phyloP scores from a whole-genome alignment of 208 protist genomes.

The Angomonas deanei region DNA sequence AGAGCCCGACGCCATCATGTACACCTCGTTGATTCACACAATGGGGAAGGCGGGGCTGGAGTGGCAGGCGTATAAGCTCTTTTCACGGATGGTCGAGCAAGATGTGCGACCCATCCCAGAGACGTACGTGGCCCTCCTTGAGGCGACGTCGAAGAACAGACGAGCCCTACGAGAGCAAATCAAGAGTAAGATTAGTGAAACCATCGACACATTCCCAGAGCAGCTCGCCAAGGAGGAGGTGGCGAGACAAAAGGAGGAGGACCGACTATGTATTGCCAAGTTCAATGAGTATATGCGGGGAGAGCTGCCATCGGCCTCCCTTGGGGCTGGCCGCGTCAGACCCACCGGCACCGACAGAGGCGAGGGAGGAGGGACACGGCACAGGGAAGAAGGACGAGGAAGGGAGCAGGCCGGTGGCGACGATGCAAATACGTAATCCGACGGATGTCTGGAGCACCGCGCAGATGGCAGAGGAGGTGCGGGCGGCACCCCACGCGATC shows the following conservation, averaged over 20 bases:
- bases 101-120: slow-evolving; percentile 81
- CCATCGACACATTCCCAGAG: slow-evolving; percentile 62
- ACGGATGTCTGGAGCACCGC: slow-evolving; percentile 74
- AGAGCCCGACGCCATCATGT: slow-evolving; percentile 88
- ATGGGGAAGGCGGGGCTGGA: slow-evolving; percentile 85
- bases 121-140: slow-evolving; percentile 83
- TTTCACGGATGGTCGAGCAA: slow-evolving; percentile 89
- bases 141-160: slow-evolving; percentile 65
- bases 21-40: slow-evolving; percentile 87
- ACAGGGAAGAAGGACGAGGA: background rate
- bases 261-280: slow-evolving; percentile 64
- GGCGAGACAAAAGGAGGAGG: slow-evolving; percentile 53
- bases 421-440: slow-evolving; percentile 80
- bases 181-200: slow-evolving; percentile 78
- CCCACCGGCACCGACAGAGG: background rate
- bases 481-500: slow-evolving; percentile 11
- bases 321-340: slow-evolving; percentile 3
- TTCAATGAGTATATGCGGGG: slow-evolving; percentile 85
- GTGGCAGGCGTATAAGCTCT: slow-evolving; percentile 93
- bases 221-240: slow-evolving; percentile 66
- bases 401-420: slow-evolving; percentile 30
- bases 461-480: slow-evolving; percentile 51
- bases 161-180: slow-evolving; percentile 65
- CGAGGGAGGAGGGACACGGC: background rate
- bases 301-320: slow-evolving; percentile 26